Evolutionary conservation across 495 filamentous ascomycete genomes (phyloP), one percentile per base, ranked within the genome.

Genomic region (Hyaloscypha hepaticicola): DNA sequence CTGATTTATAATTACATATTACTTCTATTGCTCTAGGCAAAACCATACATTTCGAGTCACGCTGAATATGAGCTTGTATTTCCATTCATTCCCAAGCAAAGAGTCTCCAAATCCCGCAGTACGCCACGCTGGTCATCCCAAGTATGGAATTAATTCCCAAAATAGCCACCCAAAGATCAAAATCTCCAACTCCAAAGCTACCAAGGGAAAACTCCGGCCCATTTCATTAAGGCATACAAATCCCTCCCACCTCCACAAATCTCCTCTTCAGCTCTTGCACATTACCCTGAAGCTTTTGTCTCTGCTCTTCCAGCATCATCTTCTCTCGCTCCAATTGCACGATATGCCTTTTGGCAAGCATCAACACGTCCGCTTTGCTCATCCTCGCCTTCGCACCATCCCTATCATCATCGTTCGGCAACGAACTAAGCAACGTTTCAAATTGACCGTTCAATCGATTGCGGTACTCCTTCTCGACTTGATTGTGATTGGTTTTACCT

Each of bases 351-450:
- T 69, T 59, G 11, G 75, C 73, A 12, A 67, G 66, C 24, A 73
- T 69, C 33, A 77, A 64, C 49, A 77, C 73, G 28, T 77, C 73
- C 1, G 66, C 69, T 50, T 77, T 77, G 60, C 70, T 74, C 14
- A 74, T 60, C 52, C 61, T 38, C 34, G 65, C 61, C 19, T 64
- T 49, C 48, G 48, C 55, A 21, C 52, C 21, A 21, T 25, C 49
- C 33, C 38, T 58, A 26, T 31, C 25, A 6, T 31, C n/a, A 25
- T 60, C 68, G 4, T 25, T 11, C 12, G 71, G 64, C 52, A 74
- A 52, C 1, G 64, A 58, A 8, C 51, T 57, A 21, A 72, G 69
- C 58, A 76, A 63, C 5, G 19, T 61, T 38, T 74, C 70, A 38
- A 75, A 76, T 34, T 74, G 63, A 22, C 64, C 61, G 59, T 67